A percentile compares a stretch with the other conserved stretches of the same genome.
phyloP scores from a whole-genome alignment of 768 basidiomycete species.

The Mycena kentingensis region DNA sequence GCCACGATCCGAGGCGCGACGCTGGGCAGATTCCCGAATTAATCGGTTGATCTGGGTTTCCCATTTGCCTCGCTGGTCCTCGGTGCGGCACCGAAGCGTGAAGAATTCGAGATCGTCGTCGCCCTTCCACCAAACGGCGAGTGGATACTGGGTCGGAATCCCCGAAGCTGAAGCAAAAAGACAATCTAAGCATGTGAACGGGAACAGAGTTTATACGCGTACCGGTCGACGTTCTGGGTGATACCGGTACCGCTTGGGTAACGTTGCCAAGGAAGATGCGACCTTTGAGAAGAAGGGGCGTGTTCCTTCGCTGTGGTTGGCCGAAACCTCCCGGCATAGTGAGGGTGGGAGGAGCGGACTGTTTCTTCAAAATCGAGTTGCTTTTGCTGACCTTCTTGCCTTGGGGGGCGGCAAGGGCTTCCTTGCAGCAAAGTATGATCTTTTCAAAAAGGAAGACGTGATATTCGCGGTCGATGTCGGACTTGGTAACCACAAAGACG shows the following conservation, averaged over 20 bases:
- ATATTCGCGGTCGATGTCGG: constrained; percentile 95
- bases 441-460: constrained; percentile 99
- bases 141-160: constrained; percentile 64
- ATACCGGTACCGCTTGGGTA: constrained; percentile 70
- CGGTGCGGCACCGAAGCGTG: constrained; percentile 87
- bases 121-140: constrained; percentile 93
- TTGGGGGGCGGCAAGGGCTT: constrained; percentile 61
- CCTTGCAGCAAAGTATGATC: constrained; percentile 99
- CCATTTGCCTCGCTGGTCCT: constrained; percentile 94
- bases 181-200: constrained; percentile 4
- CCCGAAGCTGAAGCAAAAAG: constrained; percentile 41
- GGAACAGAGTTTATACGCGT: constrained; percentile 31
- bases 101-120: constrained; percentile 94
- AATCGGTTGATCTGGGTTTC: constrained; percentile 86
- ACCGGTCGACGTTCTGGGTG: constrained; percentile 63
- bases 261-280: constrained; percentile 98
- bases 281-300: constrained; percentile 88
- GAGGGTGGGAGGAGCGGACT: constrained; percentile 50
- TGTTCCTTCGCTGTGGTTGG: constrained; percentile 71
- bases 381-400: constrained; percentile 78
- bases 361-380: constrained; percentile 89
- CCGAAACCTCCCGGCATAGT: constrained; percentile 52
- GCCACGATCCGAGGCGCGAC: constrained; percentile 68
- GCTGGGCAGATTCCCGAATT: constrained; percentile 73
- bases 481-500: constrained; percentile 93